Conservation (phyloP, 257 asterid genomes). For the Cinchona pubescens region DNA sequence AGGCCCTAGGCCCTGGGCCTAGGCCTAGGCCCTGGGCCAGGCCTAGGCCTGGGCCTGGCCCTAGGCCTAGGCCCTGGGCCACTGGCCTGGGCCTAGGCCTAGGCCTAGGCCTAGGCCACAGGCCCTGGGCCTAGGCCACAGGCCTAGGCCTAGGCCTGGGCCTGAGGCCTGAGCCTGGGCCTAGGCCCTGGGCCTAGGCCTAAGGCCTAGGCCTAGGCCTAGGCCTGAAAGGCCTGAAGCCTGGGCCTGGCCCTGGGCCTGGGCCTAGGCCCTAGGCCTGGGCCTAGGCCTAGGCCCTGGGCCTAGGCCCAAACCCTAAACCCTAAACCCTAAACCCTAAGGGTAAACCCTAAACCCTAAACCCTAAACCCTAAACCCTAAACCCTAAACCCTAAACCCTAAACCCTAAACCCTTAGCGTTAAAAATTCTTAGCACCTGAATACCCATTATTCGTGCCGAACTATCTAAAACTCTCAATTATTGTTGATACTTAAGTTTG, state of each 20-base stretch:
- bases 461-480: neutral
- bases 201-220: neutral
- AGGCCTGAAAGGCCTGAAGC: neutral
- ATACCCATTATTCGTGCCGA: conserved; percentile 7
- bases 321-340: neutral
- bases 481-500: neutral
- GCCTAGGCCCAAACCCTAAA: neutral
- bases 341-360: neutral
- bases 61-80: conserved; percentile 1
- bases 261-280: neutral
- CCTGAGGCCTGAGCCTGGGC: neutral
- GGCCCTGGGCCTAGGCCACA: neutral
- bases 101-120: neutral
- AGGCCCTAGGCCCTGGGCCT: neutral
- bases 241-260: neutral
- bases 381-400: neutral
- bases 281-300: neutral
- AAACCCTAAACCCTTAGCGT: conserved; percentile 37
- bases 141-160: neutral
- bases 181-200: too few relatives aligned
- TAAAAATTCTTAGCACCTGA: conserved; percentile 35
- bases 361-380: neutral
- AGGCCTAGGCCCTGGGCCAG: conserved; percentile 6
- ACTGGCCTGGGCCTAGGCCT: conserved; percentile 1
- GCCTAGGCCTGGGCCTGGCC: conserved; percentile 12